Evolutionary conservation across 345 rosid species (phyloP).

Genomic region (Salix purpurea): DNA sequence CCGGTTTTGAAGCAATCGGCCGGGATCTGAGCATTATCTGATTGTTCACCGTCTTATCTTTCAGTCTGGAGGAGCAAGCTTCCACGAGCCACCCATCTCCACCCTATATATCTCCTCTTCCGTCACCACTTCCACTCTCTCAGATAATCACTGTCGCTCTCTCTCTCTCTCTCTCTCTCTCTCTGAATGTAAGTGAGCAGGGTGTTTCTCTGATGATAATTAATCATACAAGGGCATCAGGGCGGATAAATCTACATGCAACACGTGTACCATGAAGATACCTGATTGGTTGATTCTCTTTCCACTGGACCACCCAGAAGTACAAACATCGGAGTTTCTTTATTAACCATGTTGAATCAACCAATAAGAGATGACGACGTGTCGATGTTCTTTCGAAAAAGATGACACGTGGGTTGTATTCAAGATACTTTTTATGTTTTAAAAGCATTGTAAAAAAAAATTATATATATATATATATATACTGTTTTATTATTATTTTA

Average conservation of each 20-base stretch:
- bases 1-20: too few species aligned
- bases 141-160: neutral
- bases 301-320: constrained; percentile 8
- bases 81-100: too few species aligned
- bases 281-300: constrained; percentile 22
- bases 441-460: too few species aligned
- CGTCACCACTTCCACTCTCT: too few species aligned
- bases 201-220: constrained; percentile 12
- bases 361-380: constrained; percentile 5
- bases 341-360: neutral
- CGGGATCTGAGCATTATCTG: too few species aligned
- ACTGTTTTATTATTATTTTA: too few species aligned
- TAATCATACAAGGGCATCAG: constrained; percentile 4
- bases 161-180: constrained; percentile 1
- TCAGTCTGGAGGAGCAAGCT: too few species aligned
- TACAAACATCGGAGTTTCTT: neutral
- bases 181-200: neutral
- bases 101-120: too few species aligned
- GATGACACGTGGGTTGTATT: constrained; percentile 25
- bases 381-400: constrained; percentile 10
- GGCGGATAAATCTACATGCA: constrained; percentile 16
- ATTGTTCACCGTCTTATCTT: too few species aligned
- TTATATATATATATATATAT: too few species aligned
- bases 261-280: constrained; percentile 42
- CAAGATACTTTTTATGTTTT: too few species aligned